Evolutionary conservation across 257 asterid genomes (phyloP).

Genomic region (Handroanthus guayacan): DNA sequence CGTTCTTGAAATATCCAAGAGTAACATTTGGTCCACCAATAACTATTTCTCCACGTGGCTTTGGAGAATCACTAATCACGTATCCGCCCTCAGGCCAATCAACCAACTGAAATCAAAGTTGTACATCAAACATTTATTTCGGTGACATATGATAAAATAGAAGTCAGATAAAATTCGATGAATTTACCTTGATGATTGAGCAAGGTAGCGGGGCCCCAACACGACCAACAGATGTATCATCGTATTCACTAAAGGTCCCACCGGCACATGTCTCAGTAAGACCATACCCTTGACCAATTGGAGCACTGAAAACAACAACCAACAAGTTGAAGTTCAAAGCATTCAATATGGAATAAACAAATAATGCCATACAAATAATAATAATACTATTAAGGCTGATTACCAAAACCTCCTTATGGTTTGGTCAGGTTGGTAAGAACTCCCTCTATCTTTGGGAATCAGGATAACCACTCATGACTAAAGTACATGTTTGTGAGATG

Average conservation of each 20-base stretch:
- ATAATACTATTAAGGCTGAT: no score
- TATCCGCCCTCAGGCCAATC: slow-evolving; percentile 99
- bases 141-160: neutral
- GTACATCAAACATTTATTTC: neutral
- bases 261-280: slow-evolving; percentile 99
- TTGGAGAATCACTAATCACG: slow-evolving; percentile 75
- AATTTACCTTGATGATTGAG: slow-evolving; percentile 79
- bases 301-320: slow-evolving; percentile 66
- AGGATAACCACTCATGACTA: no score
- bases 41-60: slow-evolving; percentile 93
- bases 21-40: slow-evolving; percentile 97
- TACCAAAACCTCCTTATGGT: no score
- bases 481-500: no score
- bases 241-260: slow-evolving; percentile 93
- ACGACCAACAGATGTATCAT: slow-evolving; percentile 97
- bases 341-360: neutral
- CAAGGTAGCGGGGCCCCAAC: slow-evolving; percentile 97
- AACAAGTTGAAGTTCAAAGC: slow-evolving; percentile 22
- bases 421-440: no score
- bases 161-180: slow-evolving; percentile 17
- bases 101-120: slow-evolving; percentile 62
- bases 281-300: slow-evolving; percentile 99
- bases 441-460: no score
- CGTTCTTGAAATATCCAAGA: slow-evolving; percentile 88
- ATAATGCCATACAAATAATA: neutral